A percentile compares a stretch with the other conserved stretches of the same genome.
phyloP scores from a whole-genome alignment of 768 basidiomycete species.

The Pleurotus citrinopileatus region DNA sequence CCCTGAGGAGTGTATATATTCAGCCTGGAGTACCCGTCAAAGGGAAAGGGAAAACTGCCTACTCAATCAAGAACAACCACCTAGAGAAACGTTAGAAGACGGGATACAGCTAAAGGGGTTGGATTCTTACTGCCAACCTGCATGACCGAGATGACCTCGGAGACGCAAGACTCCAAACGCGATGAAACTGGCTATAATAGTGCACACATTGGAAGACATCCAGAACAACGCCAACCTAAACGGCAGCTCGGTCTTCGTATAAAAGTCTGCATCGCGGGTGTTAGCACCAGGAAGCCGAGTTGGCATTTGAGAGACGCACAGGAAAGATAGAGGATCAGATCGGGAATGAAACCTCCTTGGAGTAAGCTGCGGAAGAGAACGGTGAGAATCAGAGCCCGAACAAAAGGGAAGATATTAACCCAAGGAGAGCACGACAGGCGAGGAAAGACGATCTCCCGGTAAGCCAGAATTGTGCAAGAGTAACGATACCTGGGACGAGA shows the following conservation, averaged over 20 bases:
- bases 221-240: slow-evolving; percentile 56
- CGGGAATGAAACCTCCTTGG: slow-evolving; percentile 56
- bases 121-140: slow-evolving; percentile 45
- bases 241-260: slow-evolving; percentile 58
- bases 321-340: slow-evolving; percentile 59
- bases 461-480: slow-evolving; percentile 53
- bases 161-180: slow-evolving; percentile 62
- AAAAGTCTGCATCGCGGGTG: slow-evolving; percentile 44
- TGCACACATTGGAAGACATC: slow-evolving; percentile 44
- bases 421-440: slow-evolving; percentile 44
- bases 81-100: slow-evolving; percentile 16
- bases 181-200: slow-evolving; percentile 49
- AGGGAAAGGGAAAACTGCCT: background rate
- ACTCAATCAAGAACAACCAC: slow-evolving; percentile 62
- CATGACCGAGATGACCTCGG: slow-evolving; percentile 49
- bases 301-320: slow-evolving; percentile 31
- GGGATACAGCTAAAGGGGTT: slow-evolving; percentile 4
- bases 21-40: background rate
- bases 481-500: slow-evolving; percentile 28
- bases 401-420: slow-evolving; percentile 23
- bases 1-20: slow-evolving; percentile 26
- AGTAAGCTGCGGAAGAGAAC: slow-evolving; percentile 25
- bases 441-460: slow-evolving; percentile 51
- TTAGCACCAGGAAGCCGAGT: background rate
- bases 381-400: background rate